Evolutionary conservation across 2,329 filamentous ascomycete species (phyloP).

Genomic region (Curvularia spicifera): DNA sequence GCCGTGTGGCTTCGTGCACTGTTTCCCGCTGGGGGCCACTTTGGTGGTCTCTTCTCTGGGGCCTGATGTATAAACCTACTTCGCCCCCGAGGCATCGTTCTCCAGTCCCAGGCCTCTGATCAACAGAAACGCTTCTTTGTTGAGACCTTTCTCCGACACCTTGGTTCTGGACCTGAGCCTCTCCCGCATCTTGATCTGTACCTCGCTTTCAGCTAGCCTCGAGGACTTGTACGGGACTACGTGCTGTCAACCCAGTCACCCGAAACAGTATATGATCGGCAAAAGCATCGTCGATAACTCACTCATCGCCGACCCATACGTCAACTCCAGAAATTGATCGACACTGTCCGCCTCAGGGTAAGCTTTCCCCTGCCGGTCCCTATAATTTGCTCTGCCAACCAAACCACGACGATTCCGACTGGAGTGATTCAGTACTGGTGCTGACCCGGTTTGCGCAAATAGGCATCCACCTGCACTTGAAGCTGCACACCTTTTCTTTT

Average conservation of each 20-base stretch:
- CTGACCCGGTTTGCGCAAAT: conserved; percentile 34
- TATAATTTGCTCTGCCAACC: conserved; percentile 34
- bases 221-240: conserved; percentile 27
- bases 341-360: conserved; percentile 39
- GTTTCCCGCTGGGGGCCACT: conserved; percentile 40
- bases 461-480: conserved; percentile 28
- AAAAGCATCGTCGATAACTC: conserved; percentile 25
- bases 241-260: conserved; percentile 33
- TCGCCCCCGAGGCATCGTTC: conserved; percentile 42
- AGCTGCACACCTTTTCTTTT: conserved; percentile 16
- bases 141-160: conserved; percentile 24
- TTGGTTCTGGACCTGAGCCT: conserved; percentile 18
- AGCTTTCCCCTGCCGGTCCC: conserved; percentile 41
- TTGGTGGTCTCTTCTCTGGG: conserved; percentile 24
- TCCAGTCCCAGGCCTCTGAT: conserved; percentile 44
- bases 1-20: conserved; percentile 41
- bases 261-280: conserved; percentile 37
- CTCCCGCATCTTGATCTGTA: conserved; percentile 28
- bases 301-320: conserved; percentile 39
- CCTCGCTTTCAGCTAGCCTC: conserved; percentile 40
- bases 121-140: conserved; percentile 36
- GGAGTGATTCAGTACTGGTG: conserved; percentile 31
- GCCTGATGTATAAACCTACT: conserved; percentile 48
- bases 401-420: conserved; percentile 20
- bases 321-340: conserved; percentile 34